phyloP scores from a whole-genome alignment of 164 flowering plant species.

The Magnolia officinalis region DNA sequence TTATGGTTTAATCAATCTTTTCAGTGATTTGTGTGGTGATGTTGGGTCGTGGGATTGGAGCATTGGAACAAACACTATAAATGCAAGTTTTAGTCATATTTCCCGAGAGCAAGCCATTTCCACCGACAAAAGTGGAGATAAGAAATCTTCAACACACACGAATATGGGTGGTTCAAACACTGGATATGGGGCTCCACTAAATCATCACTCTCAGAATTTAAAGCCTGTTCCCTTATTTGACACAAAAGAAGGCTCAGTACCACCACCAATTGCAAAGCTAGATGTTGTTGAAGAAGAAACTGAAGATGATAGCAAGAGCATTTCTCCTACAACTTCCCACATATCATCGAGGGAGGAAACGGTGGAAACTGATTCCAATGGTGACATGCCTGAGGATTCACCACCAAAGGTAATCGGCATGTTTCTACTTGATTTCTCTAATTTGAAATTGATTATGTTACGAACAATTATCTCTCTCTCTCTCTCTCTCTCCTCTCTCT shows the following conservation, averaged over 20 bases:
- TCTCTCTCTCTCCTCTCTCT: background rate
- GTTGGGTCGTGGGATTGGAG: conserved; percentile 74
- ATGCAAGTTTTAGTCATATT: conserved; percentile 6
- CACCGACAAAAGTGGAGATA: conserved; percentile 32
- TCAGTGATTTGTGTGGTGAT: conserved; percentile 41
- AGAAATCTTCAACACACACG: conserved; percentile 26
- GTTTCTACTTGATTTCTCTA: background rate
- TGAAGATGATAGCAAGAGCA: conserved; percentile 46
- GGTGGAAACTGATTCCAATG: conserved; percentile 17
- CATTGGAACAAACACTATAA: conserved; percentile 23
- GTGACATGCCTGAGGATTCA: conserved; percentile 16
- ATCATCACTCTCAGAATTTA: conserved; percentile 30
- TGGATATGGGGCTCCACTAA: conserved; percentile 28
- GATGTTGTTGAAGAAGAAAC: conserved; percentile 63
- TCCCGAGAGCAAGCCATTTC: background rate
- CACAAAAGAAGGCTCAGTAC: conserved; percentile 22
- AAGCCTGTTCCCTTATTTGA: conserved; percentile 18
- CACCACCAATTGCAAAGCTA: conserved; percentile 30
- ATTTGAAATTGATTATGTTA: background rate
- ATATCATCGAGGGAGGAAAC: conserved; percentile 28
- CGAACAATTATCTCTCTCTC: background rate
- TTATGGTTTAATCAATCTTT: conserved; percentile 81
- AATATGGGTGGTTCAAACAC: conserved; percentile 25
- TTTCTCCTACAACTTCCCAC: conserved; percentile 37
- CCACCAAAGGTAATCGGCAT: conserved; percentile 10